These are phyloP conservation scores for Penicillium concentricum DNA, from an alignment of 2,329 filamentous ascomycete species.

Conservation along the genomic window DNA sequence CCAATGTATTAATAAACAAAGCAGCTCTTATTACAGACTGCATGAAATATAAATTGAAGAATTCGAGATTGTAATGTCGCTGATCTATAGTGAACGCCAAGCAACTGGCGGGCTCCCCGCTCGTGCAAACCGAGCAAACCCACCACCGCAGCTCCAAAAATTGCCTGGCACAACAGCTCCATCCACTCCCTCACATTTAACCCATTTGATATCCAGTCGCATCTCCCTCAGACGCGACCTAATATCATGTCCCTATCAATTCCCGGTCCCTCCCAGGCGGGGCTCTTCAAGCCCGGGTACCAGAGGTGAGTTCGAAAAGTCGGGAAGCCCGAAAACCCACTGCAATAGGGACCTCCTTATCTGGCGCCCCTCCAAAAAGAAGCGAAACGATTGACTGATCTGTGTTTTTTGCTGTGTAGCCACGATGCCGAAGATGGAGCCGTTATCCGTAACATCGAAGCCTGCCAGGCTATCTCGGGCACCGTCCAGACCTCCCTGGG, in stretches of 20 bases:
- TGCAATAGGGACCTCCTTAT: constrained; percentile 20
- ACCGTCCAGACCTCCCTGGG: constrained; percentile 97
- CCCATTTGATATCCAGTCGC: constrained; percentile 20
- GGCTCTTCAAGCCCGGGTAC: constrained; percentile 95
- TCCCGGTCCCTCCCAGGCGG: constrained; percentile 86
- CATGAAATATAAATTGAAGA: not conserved
- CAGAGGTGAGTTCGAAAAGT: constrained; percentile 67
- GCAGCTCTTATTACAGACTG: not conserved
- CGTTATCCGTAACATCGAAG: constrained; percentile 96
- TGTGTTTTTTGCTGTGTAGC: constrained; percentile 51
- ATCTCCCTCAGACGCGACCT: constrained; percentile 24
- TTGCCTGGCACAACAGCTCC: constrained; percentile 35
- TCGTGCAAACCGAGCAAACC: constrained; percentile 43
- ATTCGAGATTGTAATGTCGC: not conserved
- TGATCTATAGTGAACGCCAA: not conserved
- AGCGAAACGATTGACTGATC: constrained; percentile 12
- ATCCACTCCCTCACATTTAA: constrained; percentile 13
- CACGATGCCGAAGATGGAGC: constrained; percentile 99
- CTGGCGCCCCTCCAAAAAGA: constrained; percentile 20
- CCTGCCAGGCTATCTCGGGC: constrained; percentile 90
- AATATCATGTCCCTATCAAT: constrained; percentile 83
- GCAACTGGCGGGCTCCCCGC: constrained; percentile 31
- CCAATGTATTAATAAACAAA: not conserved
- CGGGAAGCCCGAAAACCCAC: constrained; percentile 6
- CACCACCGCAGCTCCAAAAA: constrained; percentile 38